These are phyloP conservation scores for Neostapfia colusana DNA, from an alignment of 176 grass and related monocot species.

Conservation along the genomic window DNA sequence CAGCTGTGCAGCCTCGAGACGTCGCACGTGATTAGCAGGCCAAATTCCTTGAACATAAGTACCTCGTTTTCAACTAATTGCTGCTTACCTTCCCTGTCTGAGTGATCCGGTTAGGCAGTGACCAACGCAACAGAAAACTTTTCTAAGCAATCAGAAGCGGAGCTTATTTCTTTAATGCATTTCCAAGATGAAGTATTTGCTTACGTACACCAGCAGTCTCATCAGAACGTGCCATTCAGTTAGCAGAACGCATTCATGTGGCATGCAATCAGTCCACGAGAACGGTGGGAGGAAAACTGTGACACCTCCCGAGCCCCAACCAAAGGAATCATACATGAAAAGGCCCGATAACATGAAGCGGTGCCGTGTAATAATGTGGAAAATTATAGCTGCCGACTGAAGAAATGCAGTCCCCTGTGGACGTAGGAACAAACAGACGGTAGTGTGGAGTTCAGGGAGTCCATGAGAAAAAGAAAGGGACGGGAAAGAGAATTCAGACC, in stretches of 20 bases:
- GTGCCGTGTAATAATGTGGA: not conserved
- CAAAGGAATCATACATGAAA: constrained; percentile 16
- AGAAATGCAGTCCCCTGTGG: not conserved
- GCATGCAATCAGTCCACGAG: constrained; percentile 15
- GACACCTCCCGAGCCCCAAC: not conserved
- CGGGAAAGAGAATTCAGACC: not conserved
- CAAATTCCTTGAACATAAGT: not conserved
- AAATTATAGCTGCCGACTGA: constrained; percentile 1
- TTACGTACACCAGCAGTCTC: not conserved
- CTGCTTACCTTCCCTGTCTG: not conserved
- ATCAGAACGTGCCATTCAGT: not conserved
- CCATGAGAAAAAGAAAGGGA: not conserved
- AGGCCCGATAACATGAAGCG: not conserved
- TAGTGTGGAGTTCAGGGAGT: not conserved
- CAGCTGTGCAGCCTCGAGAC: not conserved
- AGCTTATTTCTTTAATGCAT: not conserved
- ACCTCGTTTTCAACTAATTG: not conserved
- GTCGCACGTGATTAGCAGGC: not conserved
- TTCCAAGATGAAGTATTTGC: not conserved
- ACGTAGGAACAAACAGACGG: not conserved
- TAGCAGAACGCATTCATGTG: constrained; percentile 26
- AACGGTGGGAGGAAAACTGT: constrained; percentile 33
- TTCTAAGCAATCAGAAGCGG: not conserved
- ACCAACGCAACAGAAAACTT: not conserved
- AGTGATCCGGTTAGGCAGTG: not conserved